Evolutionary conservation across 1,284 basidiomycete genomes (phyloP), one percentile per base, ranked within the genome.

Genomic region (Moesziomyces aphidis): DNA sequence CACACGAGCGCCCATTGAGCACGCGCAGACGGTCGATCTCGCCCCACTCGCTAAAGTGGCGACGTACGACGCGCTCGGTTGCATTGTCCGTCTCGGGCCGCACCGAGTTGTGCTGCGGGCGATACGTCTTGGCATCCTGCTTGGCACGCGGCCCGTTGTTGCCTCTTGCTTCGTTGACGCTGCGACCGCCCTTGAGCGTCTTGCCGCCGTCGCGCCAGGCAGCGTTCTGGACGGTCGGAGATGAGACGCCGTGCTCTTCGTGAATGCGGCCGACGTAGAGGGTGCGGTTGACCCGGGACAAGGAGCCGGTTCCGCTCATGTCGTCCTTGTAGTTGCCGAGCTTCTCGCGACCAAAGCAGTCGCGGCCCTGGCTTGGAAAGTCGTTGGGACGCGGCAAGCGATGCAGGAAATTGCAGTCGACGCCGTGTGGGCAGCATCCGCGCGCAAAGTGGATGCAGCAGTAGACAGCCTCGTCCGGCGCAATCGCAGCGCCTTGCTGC

Each of bases 291-390:
- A 94, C 90, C 45, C 95, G 88, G 81, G 92, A 93, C 86, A 99
- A 97, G 59, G 93, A 94, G 22, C 96, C 96, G 24, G 98, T 96
- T 85, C 96, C 96, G 77, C 96, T 97, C 96, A 99, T 99, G 86
- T 99, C 97, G 85, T 99, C 96, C 73, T 96, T 88, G 86, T 98
- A 99, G 85, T 95, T 94, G 1, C 95, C 88, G 85, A 97, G 97
- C 87, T 98, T 98, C 87, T 97, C 95, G 58, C 96, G 89, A 0
- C 94, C 95, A 83, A 99, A 99, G 85, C 94, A 95, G 85, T 99
- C 96, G 83, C 95, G 92, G 5, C 94, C 94, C 50, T 92, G 91
- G 85, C 98, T 95, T 0, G 94, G 93, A 8, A 95, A 87, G 24
- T 90, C 88, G 61, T 86, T 88, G 87, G 55, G 87, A 83, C 80